Base-by-base conservation (phyloP, 176 grass and related monocot species). In the Tillandsia fasciculata region DNA sequence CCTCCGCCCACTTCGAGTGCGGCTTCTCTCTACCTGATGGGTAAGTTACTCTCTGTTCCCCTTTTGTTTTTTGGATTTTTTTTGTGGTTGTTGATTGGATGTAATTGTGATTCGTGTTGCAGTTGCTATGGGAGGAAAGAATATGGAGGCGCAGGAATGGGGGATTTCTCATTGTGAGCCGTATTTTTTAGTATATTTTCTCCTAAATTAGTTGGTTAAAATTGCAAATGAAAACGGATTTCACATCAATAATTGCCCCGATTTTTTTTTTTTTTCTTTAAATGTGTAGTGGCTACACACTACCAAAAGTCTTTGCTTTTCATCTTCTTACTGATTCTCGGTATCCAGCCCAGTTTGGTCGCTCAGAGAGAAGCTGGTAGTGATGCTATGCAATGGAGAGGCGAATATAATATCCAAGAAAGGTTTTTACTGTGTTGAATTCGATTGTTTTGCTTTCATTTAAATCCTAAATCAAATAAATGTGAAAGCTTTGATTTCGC, bases 261-360 rank as follows among this genome's bases (percentile, higher is more conserved):
- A 42, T 4, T 3, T 3, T 29, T 2, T 29, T 29, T 29, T 29
- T 2, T 29, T 29, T 2, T 42, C 8, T 42, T 6, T 57, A 50
- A 26, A 33, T 11, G 48, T 22, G 22, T 64, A 71, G 26, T 61
- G 17, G 56, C 56, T 61, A n/a, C 22, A 61, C 56, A 59, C 14
- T 20, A 22, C 13, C n/a, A 20, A 10, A 22, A 6, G 22, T 15
- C n/a, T 12, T 61, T n/a, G 56, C 17, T 64, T 59, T 70, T 70
- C 17, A 73, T 24, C 49, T 9, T 64, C 17, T 11, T 59, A 9
- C 10, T 71, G 11, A 75, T 85, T 63, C 52, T 26, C 11, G 61
- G 23, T 42, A 51, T 84, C 57, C 76, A 84, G 82, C 57, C 82
- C 82, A 8, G 65, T 84, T 29, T 56, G 64, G 13, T 79, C 82